A percentile compares a stretch with the other conserved stretches of the same genome.
phyloP scores from a whole-genome alignment of 2,329 filamentous ascomycete species.

The Aureobasidium subglaciale region DNA sequence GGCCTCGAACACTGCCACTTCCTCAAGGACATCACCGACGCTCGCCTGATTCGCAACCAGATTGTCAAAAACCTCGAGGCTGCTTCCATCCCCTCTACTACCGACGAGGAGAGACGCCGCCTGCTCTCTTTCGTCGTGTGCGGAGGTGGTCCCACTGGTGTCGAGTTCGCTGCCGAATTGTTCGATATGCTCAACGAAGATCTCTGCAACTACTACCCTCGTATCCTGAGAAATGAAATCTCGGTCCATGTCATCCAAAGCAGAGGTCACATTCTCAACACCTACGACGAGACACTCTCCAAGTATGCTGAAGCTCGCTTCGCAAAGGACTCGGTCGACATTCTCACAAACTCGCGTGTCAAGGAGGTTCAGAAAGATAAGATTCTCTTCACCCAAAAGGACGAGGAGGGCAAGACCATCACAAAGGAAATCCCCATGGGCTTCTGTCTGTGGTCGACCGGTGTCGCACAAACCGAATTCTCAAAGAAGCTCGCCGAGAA shows the following conservation, averaged over 20 bases:
- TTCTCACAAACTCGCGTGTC: slow-evolving; percentile 87
- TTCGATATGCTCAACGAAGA: slow-evolving; percentile 97
- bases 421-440: slow-evolving; percentile 92
- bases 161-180: slow-evolving; percentile 94
- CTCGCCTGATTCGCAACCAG: slow-evolving; percentile 78
- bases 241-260: slow-evolving; percentile 97
- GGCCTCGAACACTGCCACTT: slow-evolving; percentile 91
- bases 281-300: slow-evolving; percentile 91
- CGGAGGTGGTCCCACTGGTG: slow-evolving; percentile 90
- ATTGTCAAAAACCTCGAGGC: slow-evolving; percentile 84
- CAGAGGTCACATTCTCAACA: slow-evolving; percentile 90
- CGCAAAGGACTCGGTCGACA: slow-evolving; percentile 80
- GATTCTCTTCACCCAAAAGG: slow-evolving; percentile 82
- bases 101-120: slow-evolving; percentile 77
- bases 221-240: slow-evolving; percentile 89
- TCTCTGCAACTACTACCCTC: slow-evolving; percentile 73
- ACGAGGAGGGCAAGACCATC: slow-evolving; percentile 63
- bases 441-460: slow-evolving; percentile 97
- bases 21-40: slow-evolving; percentile 91
- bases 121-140: slow-evolving; percentile 93
- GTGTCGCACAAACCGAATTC: slow-evolving; percentile 78
- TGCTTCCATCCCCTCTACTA: slow-evolving; percentile 86
- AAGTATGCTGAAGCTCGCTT: slow-evolving; percentile 89
- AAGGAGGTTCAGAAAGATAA: slow-evolving; percentile 78
- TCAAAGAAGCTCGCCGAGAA: slow-evolving; percentile 70